Evolutionary conservation across 352 stramenopile species (phyloP).

Genomic region (Phytophthora crassamura): DNA sequence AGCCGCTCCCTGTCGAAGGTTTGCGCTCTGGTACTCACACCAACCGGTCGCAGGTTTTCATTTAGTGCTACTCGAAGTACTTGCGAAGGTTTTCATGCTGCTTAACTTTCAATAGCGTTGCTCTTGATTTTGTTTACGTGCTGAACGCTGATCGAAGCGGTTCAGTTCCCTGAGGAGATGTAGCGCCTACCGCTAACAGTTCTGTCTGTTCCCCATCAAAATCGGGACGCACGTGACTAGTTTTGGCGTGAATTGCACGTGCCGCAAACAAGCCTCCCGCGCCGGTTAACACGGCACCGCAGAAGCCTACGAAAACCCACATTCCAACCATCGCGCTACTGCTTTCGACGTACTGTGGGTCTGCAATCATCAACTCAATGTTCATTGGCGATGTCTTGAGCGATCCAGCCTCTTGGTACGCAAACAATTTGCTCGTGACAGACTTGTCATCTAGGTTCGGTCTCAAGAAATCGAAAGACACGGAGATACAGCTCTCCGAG

Average conservation of each 20-base stretch:
- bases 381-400: conserved; percentile 55
- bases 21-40: too few relatives aligned
- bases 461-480: conserved; percentile 56
- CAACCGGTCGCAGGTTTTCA: too few relatives aligned
- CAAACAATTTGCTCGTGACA: conserved; percentile 61
- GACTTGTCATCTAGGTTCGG: conserved; percentile 22
- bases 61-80: too few relatives aligned
- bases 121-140: conserved; percentile 4
- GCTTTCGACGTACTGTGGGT: conserved; percentile 47
- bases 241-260: conserved; percentile 46
- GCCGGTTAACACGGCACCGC: conserved; percentile 37
- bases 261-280: conserved; percentile 41
- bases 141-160: conserved; percentile 11
- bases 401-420: conserved; percentile 51
- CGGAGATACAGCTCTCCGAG: conserved; percentile 38
- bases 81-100: too few relatives aligned
- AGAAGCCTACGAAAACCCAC: conserved; percentile 72
- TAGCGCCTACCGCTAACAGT: conserved; percentile 27
- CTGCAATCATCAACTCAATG: conserved; percentile 47
- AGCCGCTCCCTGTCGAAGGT: background rate
- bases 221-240: conserved; percentile 52
- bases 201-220: conserved; percentile 27
- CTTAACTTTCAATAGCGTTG: too few relatives aligned
- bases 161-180: conserved; percentile 18
- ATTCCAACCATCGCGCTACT: conserved; percentile 56